Evolutionary conservation across 768 basidiomycete species (phyloP).

Genomic region (Phylloporus arenicola): DNA sequence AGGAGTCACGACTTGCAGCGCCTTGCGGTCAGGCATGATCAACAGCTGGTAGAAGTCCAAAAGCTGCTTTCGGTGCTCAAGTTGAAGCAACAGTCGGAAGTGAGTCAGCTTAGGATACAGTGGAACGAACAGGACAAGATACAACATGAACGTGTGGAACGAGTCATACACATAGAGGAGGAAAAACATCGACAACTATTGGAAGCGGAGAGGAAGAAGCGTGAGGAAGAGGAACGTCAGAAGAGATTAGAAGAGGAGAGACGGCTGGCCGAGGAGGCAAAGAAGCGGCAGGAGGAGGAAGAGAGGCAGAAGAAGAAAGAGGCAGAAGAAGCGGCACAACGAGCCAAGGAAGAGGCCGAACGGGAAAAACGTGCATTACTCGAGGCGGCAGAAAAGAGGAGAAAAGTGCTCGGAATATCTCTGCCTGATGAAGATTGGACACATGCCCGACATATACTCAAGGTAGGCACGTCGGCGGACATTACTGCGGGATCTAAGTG

Average conservation of each 20-base stretch:
- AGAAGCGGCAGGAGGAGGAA: constrained; percentile 38
- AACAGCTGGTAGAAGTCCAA: constrained; percentile 51
- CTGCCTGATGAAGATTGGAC: constrained; percentile 63
- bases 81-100: constrained; percentile 41
- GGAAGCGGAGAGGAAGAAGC: constrained; percentile 51
- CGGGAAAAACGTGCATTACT: constrained; percentile 34
- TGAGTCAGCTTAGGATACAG: constrained; percentile 37
- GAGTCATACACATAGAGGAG: constrained; percentile 57
- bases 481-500: constrained; percentile 22
- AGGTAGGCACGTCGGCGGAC: constrained; percentile 36
- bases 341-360: constrained; percentile 30
- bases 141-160: constrained; percentile 57
- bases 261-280: constrained; percentile 40
- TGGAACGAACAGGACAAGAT: constrained; percentile 43
- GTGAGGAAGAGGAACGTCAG: constrained; percentile 44
- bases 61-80: constrained; percentile 39
- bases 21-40: constrained; percentile 38
- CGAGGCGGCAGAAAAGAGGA: constrained; percentile 35
- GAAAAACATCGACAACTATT: constrained; percentile 47
- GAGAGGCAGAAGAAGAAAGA: constrained; percentile 34
- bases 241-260: constrained; percentile 46
- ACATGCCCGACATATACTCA: constrained; percentile 46
- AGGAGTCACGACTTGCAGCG: constrained; percentile 20
- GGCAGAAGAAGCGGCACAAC: constrained; percentile 28
- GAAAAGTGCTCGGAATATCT: constrained; percentile 45